Percentiles rank a stretch among this genome's conserved stretches.
Evolutionary conservation across 2,329 filamentous ascomycete genomes (phyloP).

Genomic region (Rhynchosporium graminicola): DNA sequence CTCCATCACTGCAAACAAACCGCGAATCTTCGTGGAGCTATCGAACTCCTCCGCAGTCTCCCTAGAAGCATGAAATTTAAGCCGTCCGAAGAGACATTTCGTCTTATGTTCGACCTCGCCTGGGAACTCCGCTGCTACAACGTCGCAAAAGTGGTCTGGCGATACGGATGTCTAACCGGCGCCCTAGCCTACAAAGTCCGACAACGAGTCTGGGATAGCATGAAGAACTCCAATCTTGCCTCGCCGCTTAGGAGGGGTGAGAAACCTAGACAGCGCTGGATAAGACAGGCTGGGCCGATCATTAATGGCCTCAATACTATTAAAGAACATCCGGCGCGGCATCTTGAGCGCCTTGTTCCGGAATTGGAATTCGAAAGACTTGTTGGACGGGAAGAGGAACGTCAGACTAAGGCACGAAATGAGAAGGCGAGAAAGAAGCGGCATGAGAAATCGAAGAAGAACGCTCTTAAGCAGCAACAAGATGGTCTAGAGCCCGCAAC

Average conservation of each 20-base stretch:
- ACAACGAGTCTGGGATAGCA: conserved; percentile 21
- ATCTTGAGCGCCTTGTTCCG: background rate
- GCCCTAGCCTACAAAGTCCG: conserved; percentile 35
- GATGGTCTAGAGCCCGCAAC: background rate
- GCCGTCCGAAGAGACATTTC: conserved; percentile 36
- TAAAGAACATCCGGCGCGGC: conserved; percentile 9
- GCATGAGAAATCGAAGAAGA: too few species aligned
- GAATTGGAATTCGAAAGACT: background rate
- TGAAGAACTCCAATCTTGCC: conserved; percentile 5
- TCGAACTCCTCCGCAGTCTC: conserved; percentile 27
- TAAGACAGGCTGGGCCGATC: conserved; percentile 16
- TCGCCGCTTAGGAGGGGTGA: background rate
- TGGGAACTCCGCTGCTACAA: conserved; percentile 44
- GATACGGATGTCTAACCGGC: conserved; percentile 47
- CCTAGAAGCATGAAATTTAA: conserved; percentile 11
- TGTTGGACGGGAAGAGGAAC: background rate
- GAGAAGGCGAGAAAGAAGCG: too few species aligned
- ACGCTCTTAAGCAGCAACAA: background rate
- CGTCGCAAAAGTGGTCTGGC: conserved; percentile 49
- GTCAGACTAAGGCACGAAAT: background rate
- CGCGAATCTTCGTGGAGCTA: conserved; percentile 24
- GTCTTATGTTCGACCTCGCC: conserved; percentile 46
- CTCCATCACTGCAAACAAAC: conserved; percentile 30
- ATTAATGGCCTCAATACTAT: conserved; percentile 19
- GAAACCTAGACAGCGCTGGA: conserved; percentile 8